These are phyloP conservation scores for Coemansia furcata DNA, from an alignment of 192 early-diverging fungal species.

Conservation along the genomic window DNA sequence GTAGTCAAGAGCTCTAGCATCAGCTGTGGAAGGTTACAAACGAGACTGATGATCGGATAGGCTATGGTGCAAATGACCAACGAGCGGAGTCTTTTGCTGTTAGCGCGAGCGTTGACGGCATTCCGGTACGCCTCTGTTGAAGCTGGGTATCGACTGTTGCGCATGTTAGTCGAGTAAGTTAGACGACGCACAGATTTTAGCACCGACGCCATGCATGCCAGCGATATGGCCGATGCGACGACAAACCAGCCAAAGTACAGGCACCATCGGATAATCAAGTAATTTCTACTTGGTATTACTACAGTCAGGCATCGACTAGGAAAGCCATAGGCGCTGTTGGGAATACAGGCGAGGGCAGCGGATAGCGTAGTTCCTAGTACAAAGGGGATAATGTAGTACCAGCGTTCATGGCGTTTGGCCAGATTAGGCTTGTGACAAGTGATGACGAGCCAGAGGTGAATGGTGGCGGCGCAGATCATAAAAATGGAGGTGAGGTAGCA, in stretches of 20 bases:
- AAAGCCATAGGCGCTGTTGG: conserved; percentile 32
- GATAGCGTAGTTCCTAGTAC: conserved; percentile 30
- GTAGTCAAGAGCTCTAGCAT: conserved; percentile 40
- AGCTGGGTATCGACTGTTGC: neutral
- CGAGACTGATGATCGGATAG: conserved; percentile 40
- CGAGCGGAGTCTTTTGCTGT: conserved; percentile 47
- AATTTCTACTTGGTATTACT: conserved; percentile 13
- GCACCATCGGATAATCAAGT: conserved; percentile 42
- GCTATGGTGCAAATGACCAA: conserved; percentile 46
- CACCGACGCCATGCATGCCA: conserved; percentile 44
- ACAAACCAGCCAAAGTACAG: conserved; percentile 52
- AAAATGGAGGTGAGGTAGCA: conserved; percentile 52
- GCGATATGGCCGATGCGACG: conserved; percentile 34
- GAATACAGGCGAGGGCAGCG: conserved; percentile 26
- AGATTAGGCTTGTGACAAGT: conserved; percentile 28
- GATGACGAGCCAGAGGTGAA: conserved; percentile 50
- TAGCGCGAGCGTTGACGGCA: conserved; percentile 47
- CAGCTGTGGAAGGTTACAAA: conserved; percentile 42
- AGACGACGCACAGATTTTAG: conserved; percentile 28
- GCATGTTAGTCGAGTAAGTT: conserved; percentile 24
- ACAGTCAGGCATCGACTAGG: conserved; percentile 21
- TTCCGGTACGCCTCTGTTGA: conserved; percentile 45
- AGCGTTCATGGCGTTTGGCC: conserved; percentile 40
- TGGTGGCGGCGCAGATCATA: conserved; percentile 37
- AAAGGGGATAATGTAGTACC: conserved; percentile 49